Base-by-base conservation (phyloP, 2,329 filamentous ascomycete species). In the Exophiala lecanii-corni region DNA sequence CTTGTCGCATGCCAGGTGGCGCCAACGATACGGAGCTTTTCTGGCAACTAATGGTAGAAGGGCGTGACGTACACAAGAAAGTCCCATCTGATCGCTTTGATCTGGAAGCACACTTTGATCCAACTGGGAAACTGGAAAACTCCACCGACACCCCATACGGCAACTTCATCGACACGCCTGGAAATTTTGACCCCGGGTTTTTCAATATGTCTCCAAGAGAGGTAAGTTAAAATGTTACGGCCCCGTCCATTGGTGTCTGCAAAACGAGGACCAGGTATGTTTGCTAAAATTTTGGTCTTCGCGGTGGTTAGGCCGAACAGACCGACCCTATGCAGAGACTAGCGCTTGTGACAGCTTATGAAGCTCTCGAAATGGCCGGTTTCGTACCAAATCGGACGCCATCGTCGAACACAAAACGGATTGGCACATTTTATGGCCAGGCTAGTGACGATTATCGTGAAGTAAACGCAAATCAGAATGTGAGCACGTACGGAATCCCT, bases 281-380 rank as follows among this genome's bases (percentile, higher is more conserved):
- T n/a, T n/a, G n/a, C n/a, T n/a, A n/a, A n/a, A n/a, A n/a, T n/a
- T n/a, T n/a, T n/a, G n/a, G n/a, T n/a, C n/a, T n/a, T n/a, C n/a
- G n/a, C n/a, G n/a, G n/a, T 28, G 9, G 7, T 28, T 28, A 28
- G 25, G 45, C 49, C 7, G 10, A 16, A 13, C 32, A 40, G 13
- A 55, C 49, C 1, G 84, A 88, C 59, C 84, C 60, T 0, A 43
- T 47, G 41, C 59, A 62, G 21, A 45, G 62, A 3, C 36, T 62
- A 1, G 79, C 81, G 1, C 64, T 89, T n/a, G 74, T 79, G 3
- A 86, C 83, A 1, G 82, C 82, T 1, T 89, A 86, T 55, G 84
- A 89, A 59, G 84, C 84, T 0, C 66, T 87, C 16, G 83, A 87
- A 59, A 83, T 82, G 78, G 78, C 80, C 18, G 83, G 82, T 1